Base-by-base conservation (phyloP, 2,329 filamentous ascomycete species). In the Colletotrichum chrysophilum region DNA sequence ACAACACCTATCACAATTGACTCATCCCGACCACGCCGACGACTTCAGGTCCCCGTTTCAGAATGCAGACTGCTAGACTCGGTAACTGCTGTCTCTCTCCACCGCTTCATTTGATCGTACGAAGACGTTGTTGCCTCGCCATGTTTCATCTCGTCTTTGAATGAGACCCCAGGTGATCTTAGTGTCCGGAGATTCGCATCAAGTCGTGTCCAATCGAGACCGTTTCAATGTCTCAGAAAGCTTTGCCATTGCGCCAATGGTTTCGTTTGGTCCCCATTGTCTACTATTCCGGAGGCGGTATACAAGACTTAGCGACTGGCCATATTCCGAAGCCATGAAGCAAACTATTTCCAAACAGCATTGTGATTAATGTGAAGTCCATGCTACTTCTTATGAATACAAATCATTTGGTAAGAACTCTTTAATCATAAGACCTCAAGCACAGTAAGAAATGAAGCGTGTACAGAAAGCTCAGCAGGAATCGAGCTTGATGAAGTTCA, bases 391-490 rank as follows among this genome's bases (percentile, higher is more conserved):
- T 48, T 48, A 2, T 7, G 9, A 21, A 4, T 7, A 1, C 5
- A 21, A 3, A 48, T 48, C n/a, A 21, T 13, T 3, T 12, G 5
- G 5, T 21, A 10, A 48, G 9, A 3, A 4, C 0, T n/a, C 9
- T 3, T 2, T 21, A n/a, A 48, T 48, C 43, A 48, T 21, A 7
- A 48, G 10, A 48, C 5, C 10, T 21, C 9, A 13, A 3, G 5
- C 5, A 0, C 4, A 10, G 10, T 4, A 13, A 12, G n/a, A 16
- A 48, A 48, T 10, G 3, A 21, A 48, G 2, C 0, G 5, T n/a
- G 18, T 21, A 48, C n/a, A 4, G 43, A 2, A 48, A 10, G 21
- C n/a, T 48, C n/a, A 2, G 18, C n/a, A 21, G n/a, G n/a, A 12
- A 48, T 0, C 5, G 9, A 48, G 43, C 3, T 21, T 13, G 14